These are phyloP conservation scores for Diaporthe sp. DNA, from an alignment of 2,329 filamentous ascomycete genomes.

Conservation along the genomic window DNA sequence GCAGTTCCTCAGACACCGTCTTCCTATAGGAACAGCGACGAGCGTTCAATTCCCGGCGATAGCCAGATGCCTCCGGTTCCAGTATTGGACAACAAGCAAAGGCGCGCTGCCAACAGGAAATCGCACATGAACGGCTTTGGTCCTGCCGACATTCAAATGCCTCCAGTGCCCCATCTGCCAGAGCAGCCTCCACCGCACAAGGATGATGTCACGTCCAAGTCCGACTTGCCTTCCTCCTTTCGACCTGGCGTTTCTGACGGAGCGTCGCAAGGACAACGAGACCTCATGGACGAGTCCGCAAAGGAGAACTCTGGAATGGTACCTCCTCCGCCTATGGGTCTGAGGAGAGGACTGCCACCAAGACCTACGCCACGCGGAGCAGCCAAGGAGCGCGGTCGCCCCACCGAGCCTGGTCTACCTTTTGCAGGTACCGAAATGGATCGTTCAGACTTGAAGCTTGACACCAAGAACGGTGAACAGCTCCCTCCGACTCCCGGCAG, in stretches of 20 bases:
- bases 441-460: neutral
- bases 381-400: neutral
- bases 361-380: neutral
- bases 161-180: slow-evolving; percentile 12
- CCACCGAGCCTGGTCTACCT: neutral
- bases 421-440: neutral
- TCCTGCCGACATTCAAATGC: slow-evolving; percentile 9
- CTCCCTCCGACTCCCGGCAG: neutral
- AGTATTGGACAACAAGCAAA: neutral
- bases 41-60: neutral
- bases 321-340: neutral
- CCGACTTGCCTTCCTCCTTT: neutral
- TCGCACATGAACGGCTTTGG: slow-evolving; percentile 22
- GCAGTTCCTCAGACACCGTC: neutral
- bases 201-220: neutral
- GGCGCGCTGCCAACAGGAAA: slow-evolving; percentile 17
- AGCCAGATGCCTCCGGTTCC: neutral
- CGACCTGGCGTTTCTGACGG: neutral
- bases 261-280: neutral
- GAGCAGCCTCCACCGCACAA: neutral
- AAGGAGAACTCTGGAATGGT: neutral
- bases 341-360: neutral
- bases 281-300: neutral
- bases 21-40: neutral
- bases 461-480: neutral